Evolutionary conservation across 169 alveolate species (phyloP).

Genomic region (Cryptosporidium ubiquitum): DNA sequence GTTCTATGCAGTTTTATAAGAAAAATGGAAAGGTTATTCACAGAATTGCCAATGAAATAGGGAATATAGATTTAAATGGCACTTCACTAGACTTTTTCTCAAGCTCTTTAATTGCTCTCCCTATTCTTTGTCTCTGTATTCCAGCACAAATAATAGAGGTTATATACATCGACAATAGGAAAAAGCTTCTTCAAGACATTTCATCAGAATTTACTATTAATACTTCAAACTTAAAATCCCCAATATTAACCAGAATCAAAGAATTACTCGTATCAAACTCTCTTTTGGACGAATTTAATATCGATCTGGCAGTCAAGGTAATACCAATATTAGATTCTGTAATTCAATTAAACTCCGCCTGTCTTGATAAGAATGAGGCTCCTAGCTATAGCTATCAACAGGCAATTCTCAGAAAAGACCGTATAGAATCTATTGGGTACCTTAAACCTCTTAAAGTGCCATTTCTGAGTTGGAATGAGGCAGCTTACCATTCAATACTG

Average conservation of each 20-base stretch:
- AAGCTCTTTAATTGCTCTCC: slow-evolving; percentile 45
- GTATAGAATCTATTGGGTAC: slow-evolving; percentile 5
- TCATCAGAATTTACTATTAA: slow-evolving; percentile 37
- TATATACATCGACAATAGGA: slow-evolving; percentile 26
- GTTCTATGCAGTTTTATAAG: slow-evolving; percentile 40
- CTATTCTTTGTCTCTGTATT: slow-evolving; percentile 31
- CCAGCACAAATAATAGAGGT: slow-evolving; percentile 44
- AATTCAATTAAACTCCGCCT: slow-evolving; percentile 7
- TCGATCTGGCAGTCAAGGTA: slow-evolving; percentile 9
- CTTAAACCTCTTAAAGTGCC: slow-evolving; percentile 49
- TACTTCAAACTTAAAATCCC: slow-evolving; percentile 1
- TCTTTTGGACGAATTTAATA: slow-evolving; percentile 10
- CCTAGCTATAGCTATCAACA: slow-evolving; percentile 2
- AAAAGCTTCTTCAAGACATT: slow-evolving; percentile 3
- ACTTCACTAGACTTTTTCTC: slow-evolving; percentile 1
- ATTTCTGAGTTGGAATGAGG: slow-evolving; percentile 37
- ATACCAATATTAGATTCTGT: slow-evolving; percentile 38
- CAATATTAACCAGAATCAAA: slow-evolving; percentile 51
- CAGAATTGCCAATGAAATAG: slow-evolving; percentile 28
- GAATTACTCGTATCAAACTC: slow-evolving; percentile 15
- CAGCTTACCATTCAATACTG: slow-evolving; percentile 13
- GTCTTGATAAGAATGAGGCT: slow-evolving; percentile 18
- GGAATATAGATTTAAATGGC: not conserved
- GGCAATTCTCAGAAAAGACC: not conserved
- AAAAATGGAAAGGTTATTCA: slow-evolving; percentile 43